These are phyloP conservation scores for Trichoderma breve DNA, from an alignment of 2,329 filamentous ascomycete genomes.

Conservation along the genomic window DNA sequence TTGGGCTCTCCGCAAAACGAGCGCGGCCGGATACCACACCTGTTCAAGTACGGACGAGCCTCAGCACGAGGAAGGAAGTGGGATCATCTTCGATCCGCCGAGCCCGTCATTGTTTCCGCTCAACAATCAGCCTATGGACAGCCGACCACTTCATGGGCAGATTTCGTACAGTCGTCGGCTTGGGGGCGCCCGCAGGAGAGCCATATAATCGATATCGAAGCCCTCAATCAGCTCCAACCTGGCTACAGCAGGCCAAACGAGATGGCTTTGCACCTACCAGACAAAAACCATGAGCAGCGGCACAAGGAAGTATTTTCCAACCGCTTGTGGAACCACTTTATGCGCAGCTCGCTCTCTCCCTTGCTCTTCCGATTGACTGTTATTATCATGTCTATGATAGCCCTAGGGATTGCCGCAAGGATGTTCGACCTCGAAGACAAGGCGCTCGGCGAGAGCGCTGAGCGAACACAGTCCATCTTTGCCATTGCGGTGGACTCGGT, in stretches of 20 bases:
- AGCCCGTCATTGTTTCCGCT: conserved; percentile 57
- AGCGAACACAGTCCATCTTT: conserved; percentile 78
- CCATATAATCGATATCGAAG: conserved; percentile 46
- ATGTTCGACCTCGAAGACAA: conserved; percentile 64
- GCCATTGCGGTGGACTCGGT: conserved; percentile 86
- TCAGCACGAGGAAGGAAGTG: conserved; percentile 51
- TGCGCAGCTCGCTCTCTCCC: conserved; percentile 83
- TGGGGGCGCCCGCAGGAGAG: conserved; percentile 52
- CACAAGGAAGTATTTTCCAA: conserved; percentile 43
- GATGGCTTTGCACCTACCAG: conserved; percentile 32
- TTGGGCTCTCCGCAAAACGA: conserved; percentile 36
- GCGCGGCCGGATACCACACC: conserved; percentile 42
- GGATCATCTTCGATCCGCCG: conserved; percentile 58
- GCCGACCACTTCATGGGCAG: conserved; percentile 48
- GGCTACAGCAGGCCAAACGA: conserved; percentile 43
- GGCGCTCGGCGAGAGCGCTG: conserved; percentile 43
- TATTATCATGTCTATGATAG: conserved; percentile 77
- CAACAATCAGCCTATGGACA: conserved; percentile 42
- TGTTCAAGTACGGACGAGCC: conserved; percentile 49
- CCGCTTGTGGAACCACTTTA: conserved; percentile 64
- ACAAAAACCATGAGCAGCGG: conserved; percentile 31
- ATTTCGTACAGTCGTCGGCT: conserved; percentile 53
- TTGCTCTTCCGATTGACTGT: conserved; percentile 79
- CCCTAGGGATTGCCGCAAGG: conserved; percentile 72
- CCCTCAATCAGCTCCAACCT: conserved; percentile 47